A percentile compares a stretch with the other conserved stretches of the same genome.
phyloP scores from a whole-genome alignment of 805 yeast species.

The Ogataea glucozyma region DNA sequence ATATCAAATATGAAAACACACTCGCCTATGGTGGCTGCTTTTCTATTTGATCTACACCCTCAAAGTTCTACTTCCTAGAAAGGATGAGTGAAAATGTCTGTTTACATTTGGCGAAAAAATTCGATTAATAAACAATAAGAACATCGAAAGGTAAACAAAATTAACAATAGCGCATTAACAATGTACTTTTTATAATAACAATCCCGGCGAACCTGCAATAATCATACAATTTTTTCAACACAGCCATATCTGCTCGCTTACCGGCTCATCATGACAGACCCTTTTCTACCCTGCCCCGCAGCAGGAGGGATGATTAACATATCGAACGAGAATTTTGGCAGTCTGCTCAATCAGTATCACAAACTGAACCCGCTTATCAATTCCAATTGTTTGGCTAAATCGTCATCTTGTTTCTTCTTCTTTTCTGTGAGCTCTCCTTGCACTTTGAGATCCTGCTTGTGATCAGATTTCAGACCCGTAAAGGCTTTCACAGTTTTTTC shows the following conservation, averaged over 20 bases:
- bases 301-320: background rate
- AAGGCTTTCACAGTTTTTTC: slow-evolving; percentile 30
- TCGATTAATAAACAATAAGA: background rate
- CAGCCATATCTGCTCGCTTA: too few species aligned
- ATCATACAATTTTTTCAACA: too few species aligned
- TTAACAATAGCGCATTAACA: slow-evolving; percentile 1
- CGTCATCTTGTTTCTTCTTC: slow-evolving; percentile 40
- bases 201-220: too few species aligned
- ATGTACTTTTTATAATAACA: background rate
- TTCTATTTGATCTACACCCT: too few species aligned
- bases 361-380: slow-evolving; percentile 39
- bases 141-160: slow-evolving; percentile 4
- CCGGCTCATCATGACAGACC: too few species aligned
- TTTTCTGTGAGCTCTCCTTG: slow-evolving; percentile 21
- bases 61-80: background rate
- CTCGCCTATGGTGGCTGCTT: too few species aligned
- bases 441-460: slow-evolving; percentile 38
- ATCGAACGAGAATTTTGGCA: background rate
- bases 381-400: slow-evolving; percentile 48
- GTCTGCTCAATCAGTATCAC: slow-evolving; percentile 1
- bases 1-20: background rate
- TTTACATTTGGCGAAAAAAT: slow-evolving; percentile 9
- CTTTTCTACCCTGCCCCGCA: slow-evolving; percentile 2
- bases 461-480: slow-evolving; percentile 41
- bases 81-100: background rate